Percentiles rank a stretch among this genome's conserved stretches.
Evolutionary conservation across 345 rosid species (phyloP).

Genomic region (Garcia nutans): DNA sequence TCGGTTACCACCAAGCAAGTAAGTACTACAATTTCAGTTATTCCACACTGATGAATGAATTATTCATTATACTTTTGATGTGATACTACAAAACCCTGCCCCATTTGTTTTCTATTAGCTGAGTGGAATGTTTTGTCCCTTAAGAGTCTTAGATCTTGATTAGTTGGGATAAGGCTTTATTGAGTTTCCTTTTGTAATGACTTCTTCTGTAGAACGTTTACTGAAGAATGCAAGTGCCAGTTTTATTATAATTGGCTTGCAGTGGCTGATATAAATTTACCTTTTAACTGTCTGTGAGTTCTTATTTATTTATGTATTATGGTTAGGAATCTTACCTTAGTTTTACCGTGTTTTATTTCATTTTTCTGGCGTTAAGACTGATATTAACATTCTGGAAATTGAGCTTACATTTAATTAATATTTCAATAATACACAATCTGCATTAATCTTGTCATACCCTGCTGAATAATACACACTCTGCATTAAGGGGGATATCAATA

Average conservation of each 20-base stretch:
- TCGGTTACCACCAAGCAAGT: constrained; percentile 91
- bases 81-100: background rate
- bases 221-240: background rate
- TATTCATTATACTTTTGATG: background rate
- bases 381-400: background rate
- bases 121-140: background rate
- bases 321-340: background rate
- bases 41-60: background rate
- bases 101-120: background rate
- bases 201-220: background rate
- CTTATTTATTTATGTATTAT: background rate
- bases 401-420: background rate
- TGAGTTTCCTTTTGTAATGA: no score
- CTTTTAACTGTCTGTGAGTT: background rate
- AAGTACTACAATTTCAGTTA: constrained; percentile 27
- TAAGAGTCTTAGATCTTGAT: no score
- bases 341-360: background rate
- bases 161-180: background rate
- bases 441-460: background rate
- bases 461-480: background rate
- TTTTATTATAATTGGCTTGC: background rate
- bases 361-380: background rate
- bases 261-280: background rate
- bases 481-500: background rate
- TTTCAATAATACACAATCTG: background rate